Evolutionary conservation across 2,329 filamentous ascomycete genomes (phyloP), one percentile per base, ranked within the genome.

Genomic region (Cladosporium sp.): DNA sequence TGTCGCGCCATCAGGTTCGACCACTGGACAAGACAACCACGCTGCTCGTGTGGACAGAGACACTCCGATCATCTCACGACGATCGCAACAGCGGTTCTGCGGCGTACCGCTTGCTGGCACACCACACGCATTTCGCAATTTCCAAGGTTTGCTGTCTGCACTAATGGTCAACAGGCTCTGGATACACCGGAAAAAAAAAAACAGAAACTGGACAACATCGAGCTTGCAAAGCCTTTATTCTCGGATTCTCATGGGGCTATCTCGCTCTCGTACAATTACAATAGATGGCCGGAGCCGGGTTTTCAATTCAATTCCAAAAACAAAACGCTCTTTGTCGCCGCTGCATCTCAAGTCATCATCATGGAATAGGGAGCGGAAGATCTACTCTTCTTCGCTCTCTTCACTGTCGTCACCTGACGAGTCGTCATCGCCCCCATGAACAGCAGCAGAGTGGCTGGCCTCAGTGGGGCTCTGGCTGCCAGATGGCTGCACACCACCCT

Each of bases 341-440:
- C 52, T 55, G 52, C 52, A 47, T 55, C 52, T 34, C 52, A 50
- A 20, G 34, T 55, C 40, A 44, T 56, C 47, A 51, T 57, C 47
- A 42, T 49, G 19, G 35, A 42, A 35, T 37, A 19, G 32, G 34
- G 7, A 25, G 44, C 20, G 35, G 28, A 57, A 48, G 13, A 24
- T 39, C 15, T 69, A 71, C 66, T 71, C 69, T 61, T 71, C 69
- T 60, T 71, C 69, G 28, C 65, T 68, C 63, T 71, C 69, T 59
- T 71, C 69, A 58, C 66, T 69, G 61, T 71, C 68, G 44, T 69
- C 69, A 25, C 65, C 67, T 8, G 64, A 66, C 4, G 62, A 63
- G 25, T 64, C 62, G 4, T 47, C 59, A 10, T 36, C 58, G 22
- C 48, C 48, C n/a, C 39, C 47, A 3, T 55, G 48, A 15, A 17